Base-by-base conservation (phyloP, 2,329 filamentous ascomycete genomes). In the Colletotrichum lini region DNA sequence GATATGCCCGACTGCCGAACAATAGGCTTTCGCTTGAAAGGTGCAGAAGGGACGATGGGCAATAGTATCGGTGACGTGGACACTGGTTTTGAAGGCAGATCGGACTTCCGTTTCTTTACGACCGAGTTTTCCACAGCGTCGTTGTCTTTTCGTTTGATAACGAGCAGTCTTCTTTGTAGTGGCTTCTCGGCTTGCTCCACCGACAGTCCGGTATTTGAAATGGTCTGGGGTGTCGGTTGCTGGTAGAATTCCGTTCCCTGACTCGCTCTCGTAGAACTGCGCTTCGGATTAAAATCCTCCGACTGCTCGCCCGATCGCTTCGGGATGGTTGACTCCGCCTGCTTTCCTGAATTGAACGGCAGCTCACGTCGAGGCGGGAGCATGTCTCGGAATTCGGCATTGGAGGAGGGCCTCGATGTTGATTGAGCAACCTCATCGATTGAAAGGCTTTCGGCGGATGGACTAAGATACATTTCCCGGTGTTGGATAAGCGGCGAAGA, bases 341-440 rank as follows among this genome's bases (percentile, higher is more conserved):
- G 30, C 15, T 40, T 52, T 40, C 59, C 47, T 10, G 16, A 38
- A 16, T 21, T 15, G 59, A 62, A 62, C 21, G 59, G 59, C 47
- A 62, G 59, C 45, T 52, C 45, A 42, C 59, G 59, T 2, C 59
- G 59, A 50, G 59, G 59, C 50, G 59, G 59, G 21, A 62, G 59
- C 59, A 62, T 62, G 5, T 62, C 59, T 26, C 38, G 59, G 15
- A 62, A 16, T 23, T 38, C n/a, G 15, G 30, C 35, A 26, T 30
- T 38, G 12, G 59, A 52, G 18, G 21, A n/a, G 30, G 35, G 35
- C 4, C 59, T 42, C 2, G 21, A 40, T 42, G 15, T 52, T 42
- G 13, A 47, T 42, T 62, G 15, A n/a, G 23, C 45, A 40, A 40
- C 26, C 59, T 50, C 26, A 35, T 38, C 35, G 13, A 52, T 12